phyloP scores from a whole-genome alignment of 2,329 filamentous ascomycete species.

The Ceratocystis smalleyi region DNA sequence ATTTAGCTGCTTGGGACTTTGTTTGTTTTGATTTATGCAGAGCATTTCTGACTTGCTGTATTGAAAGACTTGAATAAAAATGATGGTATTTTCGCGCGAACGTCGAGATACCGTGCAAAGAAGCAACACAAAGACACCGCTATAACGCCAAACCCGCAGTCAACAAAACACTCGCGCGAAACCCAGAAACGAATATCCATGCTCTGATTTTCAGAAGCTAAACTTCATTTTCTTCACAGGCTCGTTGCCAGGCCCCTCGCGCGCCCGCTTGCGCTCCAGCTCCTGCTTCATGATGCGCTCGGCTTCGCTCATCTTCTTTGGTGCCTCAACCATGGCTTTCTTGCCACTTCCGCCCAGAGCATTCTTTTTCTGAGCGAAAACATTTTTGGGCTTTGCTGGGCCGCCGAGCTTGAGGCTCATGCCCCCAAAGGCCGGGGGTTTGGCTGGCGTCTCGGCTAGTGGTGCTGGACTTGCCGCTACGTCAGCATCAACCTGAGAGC shows the following conservation, averaged over 20 bases:
- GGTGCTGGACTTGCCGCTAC: neutral
- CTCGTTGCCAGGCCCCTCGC: constrained; percentile 32
- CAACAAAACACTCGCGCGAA: neutral
- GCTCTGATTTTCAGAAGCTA: constrained; percentile 11
- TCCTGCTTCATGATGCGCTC: constrained; percentile 83
- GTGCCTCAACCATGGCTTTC: constrained; percentile 46
- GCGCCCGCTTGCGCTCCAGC: constrained; percentile 51
- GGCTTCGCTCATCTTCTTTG: constrained; percentile 75
- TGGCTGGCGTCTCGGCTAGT: constrained; percentile 23
- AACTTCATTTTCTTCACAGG: constrained; percentile 30
- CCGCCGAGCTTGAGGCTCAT: constrained; percentile 48
- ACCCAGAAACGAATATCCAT: neutral
- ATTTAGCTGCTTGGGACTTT: neutral
- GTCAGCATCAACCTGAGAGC: neutral
- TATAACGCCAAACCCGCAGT: neutral
- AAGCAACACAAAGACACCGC: neutral
- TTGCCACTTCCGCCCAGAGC: constrained; percentile 22
- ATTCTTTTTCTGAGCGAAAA: constrained; percentile 36
- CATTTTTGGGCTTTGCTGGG: constrained; percentile 52
- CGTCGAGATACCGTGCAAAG: neutral
- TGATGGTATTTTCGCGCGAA: neutral
- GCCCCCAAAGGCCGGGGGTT: constrained; percentile 22
- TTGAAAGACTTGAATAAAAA: neutral
- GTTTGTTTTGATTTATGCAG: constrained; percentile 6
- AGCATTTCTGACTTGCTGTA: constrained; percentile 1